Evolutionary conservation across 352 stramenopile genomes (phyloP).

Genomic region (Poterioochromonas sp.): DNA sequence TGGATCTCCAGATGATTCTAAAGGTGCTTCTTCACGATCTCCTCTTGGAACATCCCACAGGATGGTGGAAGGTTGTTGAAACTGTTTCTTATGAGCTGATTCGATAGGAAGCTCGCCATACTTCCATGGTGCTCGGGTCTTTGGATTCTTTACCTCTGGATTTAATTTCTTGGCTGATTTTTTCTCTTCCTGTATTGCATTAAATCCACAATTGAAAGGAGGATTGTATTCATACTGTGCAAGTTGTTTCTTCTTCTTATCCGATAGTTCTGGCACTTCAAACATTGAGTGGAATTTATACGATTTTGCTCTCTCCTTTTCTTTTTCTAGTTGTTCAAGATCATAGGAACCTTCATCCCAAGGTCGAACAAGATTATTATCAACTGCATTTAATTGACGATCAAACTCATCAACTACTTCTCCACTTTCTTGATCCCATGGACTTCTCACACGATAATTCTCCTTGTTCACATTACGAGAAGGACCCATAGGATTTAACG

Average conservation of each 20-base stretch:
- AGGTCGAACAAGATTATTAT: background rate
- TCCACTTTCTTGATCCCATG: background rate
- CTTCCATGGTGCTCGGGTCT: background rate
- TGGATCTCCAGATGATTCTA: background rate
- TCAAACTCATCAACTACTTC: background rate
- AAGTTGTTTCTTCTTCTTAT: background rate
- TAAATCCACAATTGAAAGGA: background rate
- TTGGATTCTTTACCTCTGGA: background rate
- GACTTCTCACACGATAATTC: background rate
- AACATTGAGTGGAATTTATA: background rate
- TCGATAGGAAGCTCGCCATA: background rate
- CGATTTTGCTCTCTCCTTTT: background rate
- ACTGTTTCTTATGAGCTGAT: too few relatives aligned
- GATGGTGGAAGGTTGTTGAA: background rate
- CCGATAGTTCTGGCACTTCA: background rate
- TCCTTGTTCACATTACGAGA: background rate
- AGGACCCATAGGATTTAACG: slow-evolving; percentile 18
- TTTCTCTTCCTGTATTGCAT: background rate
- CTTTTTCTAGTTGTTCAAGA: background rate
- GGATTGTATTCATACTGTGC: slow-evolving; percentile 7
- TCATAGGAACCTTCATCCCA: background rate
- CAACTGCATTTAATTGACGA: background rate
- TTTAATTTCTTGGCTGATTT: background rate
- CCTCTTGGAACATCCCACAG: background rate
- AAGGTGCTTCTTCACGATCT: background rate